Conservation (phyloP, 225 moss, liverwort and hornwort species). For the Bryoerythrophyllum caledonicum region DNA sequence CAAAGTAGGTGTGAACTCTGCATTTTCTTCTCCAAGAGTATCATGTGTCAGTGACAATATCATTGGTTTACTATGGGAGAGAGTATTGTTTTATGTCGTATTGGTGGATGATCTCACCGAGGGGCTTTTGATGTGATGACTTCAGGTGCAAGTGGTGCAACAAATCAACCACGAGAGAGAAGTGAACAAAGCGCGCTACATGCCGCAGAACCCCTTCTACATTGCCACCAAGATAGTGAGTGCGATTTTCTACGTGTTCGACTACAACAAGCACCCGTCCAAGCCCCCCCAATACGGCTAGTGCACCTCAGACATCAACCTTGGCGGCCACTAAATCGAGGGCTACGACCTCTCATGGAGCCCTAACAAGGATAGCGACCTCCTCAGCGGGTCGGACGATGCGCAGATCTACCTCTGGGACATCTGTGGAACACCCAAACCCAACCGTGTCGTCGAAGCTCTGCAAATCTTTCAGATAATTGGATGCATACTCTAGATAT, state of each 20-base stretch:
- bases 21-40: neutral
- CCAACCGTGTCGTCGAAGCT: constrained; percentile 64
- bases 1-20: no score
- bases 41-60: neutral
- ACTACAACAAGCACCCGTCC: constrained; percentile 88
- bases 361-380: constrained; percentile 63
- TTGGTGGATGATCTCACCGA: no score
- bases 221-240: constrained; percentile 90
- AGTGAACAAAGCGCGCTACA: constrained; percentile 87
- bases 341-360: constrained; percentile 90
- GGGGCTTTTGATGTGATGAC: no score
- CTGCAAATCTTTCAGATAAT: constrained; percentile 64
- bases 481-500: no score
- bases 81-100: neutral
- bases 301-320: constrained; percentile 75
- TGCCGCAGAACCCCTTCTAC: constrained; percentile 80
- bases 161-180: constrained; percentile 91
- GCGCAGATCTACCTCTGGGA: constrained; percentile 92
- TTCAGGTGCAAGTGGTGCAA: constrained; percentile 78
- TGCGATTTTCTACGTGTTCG: constrained; percentile 90
- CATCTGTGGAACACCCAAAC: constrained; percentile 55
- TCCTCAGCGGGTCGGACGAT: constrained; percentile 86
- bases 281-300: constrained; percentile 88
- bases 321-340: constrained; percentile 72
- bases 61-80: neutral